Evolutionary conservation across 257 asterid species (phyloP).

Genomic region (Scutellaria minor): DNA sequence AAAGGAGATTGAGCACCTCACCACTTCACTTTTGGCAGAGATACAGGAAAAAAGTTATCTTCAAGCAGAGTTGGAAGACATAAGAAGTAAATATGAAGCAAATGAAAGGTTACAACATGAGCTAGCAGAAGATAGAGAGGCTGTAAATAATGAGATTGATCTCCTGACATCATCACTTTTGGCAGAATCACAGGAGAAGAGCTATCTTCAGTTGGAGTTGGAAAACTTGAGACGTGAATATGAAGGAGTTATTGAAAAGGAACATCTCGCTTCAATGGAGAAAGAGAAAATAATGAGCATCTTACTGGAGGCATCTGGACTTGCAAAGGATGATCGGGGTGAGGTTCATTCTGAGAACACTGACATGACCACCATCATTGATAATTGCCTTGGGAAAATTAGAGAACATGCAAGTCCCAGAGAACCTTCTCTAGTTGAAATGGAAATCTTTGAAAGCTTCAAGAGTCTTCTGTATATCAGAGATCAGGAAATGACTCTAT

Average conservation of each 20-base stretch:
- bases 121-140: conserved; percentile 56
- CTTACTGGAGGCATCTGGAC: conserved; percentile 78
- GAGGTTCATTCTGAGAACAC: conserved; percentile 46
- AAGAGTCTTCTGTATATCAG: conserved; percentile 67
- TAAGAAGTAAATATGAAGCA: conserved; percentile 49
- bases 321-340: conserved; percentile 43
- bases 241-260: conserved; percentile 55
- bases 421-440: conserved; percentile 51
- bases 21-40: conserved; percentile 63
- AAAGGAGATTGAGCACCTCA: conserved; percentile 60
- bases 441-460: conserved; percentile 55
- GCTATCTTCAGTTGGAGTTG: conserved; percentile 53
- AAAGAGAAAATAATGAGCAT: conserved; percentile 55
- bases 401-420: conserved; percentile 50
- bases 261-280: conserved; percentile 51
- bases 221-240: conserved; percentile 53
- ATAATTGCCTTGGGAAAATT: conserved; percentile 65
- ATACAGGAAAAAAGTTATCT: conserved; percentile 61
- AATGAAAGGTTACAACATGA: conserved; percentile 57
- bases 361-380: conserved; percentile 51
- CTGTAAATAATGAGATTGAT: conserved; percentile 56
- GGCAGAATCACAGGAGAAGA: conserved; percentile 75
- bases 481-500: conserved; percentile 65
- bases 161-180: conserved; percentile 57
- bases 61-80: conserved; percentile 66